Evolutionary conservation across 768 basidiomycete species (phyloP), one percentile per base, ranked within the genome.

Genomic region (Psilocybe azurescens): DNA sequence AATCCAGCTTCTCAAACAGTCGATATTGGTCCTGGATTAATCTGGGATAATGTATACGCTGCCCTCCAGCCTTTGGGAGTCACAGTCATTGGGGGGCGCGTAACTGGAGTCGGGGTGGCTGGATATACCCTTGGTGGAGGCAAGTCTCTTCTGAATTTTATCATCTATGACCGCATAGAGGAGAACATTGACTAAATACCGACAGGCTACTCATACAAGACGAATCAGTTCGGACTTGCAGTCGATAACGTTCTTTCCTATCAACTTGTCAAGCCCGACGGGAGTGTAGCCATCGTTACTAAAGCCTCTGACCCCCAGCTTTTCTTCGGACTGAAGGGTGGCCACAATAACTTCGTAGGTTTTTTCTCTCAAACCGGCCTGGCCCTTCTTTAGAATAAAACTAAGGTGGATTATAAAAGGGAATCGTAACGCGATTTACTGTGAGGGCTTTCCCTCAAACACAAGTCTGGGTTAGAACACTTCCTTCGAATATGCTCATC

Each of bases 1-100:
- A 68, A 85, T 49, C 60, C 69, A 1, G 56, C 66, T 0, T 65
- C 77, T 0, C 74, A 80, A 56, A 86, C 81, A 0, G 83, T 71
- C 1, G 74, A 68, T 0, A 61, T 84, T 18, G 83, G 82, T 0
- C 66, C 81, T 5, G 83, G 83, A 5, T 67, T 85, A 14, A 76
- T 86, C 18, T 90, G 88, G 88, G 89, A 91, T 68, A 83, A 88
- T 36, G 86, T 72, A 1, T 90, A 89, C 63, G 74, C 75, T 3
- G 83, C 81, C 5, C 77, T 90, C 3, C 75, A 72, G 47, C 84
- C 82, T 0, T 66, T 77, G 54, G 77, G 74, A 3, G 82, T 86
- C 5, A 85, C 78, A 49, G 85, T 88, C 14, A 79, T 88, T 8
- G 88, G 89, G 0, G 86, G 83, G 2, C 76, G 88, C 0, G 83